phyloP scores from a whole-genome alignment of 305 asterid genomes.

The Solanum hybrid region DNA sequence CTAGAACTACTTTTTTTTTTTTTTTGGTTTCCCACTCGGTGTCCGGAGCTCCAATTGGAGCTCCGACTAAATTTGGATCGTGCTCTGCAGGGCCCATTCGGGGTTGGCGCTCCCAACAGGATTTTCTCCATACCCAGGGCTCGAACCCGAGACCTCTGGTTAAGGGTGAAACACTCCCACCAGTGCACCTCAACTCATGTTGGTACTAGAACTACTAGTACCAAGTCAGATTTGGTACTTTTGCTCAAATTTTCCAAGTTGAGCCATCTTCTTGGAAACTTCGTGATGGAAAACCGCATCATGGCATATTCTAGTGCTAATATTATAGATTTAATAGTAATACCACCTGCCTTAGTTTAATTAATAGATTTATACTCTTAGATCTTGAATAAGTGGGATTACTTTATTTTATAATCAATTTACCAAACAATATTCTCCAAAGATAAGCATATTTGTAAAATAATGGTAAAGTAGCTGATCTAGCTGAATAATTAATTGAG shows the following conservation, averaged over 20 bases:
- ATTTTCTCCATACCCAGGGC: rapidly evolving
- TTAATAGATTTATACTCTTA: neutral
- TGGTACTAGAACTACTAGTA: neutral
- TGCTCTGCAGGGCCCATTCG: no score
- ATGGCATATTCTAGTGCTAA: neutral
- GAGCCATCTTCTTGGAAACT: neutral
- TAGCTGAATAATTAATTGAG: neutral
- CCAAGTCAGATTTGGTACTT: neutral
- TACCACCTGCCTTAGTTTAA: neutral
- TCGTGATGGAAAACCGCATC: neutral
- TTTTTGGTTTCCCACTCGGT: no score
- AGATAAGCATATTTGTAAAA: neutral
- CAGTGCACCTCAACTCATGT: no score
- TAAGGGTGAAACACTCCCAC: no score
- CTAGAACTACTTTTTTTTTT: no score
- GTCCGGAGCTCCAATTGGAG: no score
- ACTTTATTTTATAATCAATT: neutral
- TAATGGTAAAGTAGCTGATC: neutral
- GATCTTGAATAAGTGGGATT: neutral
- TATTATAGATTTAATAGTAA: neutral
- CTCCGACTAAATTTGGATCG: no score
- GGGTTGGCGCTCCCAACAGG: rapidly evolving
- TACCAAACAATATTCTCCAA: neutral
- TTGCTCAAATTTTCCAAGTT: neutral
- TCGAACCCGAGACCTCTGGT: no score